Evolutionary conservation across 2,329 filamentous ascomycete genomes (phyloP).

Genomic region (Colletotrichum karsti): DNA sequence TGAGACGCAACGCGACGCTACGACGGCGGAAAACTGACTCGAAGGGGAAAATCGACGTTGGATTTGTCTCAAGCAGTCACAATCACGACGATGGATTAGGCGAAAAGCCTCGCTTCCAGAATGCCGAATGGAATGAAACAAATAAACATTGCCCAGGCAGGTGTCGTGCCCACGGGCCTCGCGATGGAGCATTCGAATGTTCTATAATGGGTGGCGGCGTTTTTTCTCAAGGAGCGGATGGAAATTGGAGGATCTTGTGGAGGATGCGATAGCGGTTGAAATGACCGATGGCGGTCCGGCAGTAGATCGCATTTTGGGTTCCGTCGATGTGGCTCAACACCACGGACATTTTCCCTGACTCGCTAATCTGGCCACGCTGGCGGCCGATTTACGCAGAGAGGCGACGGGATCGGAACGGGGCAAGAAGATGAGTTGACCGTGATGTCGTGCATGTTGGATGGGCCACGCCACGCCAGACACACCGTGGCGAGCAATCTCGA

Average conservation of each 20-base stretch:
- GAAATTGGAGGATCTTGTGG: conserved; percentile 27
- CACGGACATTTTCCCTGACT: conserved; percentile 19
- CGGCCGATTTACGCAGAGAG: neutral
- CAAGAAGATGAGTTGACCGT: conserved; percentile 15
- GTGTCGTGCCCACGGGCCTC: conserved; percentile 9
- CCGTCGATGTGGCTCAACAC: conserved; percentile 1
- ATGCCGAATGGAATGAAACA: conserved; percentile 23
- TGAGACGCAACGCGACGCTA: conserved; percentile 14
- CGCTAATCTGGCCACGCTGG: conserved; percentile 10
- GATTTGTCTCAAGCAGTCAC: conserved; percentile 15
- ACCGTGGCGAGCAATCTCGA: neutral
- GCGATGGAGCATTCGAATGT: neutral
- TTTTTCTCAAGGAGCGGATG: conserved; percentile 16
- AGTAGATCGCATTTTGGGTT: conserved; percentile 5
- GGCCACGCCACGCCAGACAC: neutral
- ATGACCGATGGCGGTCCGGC: conserved; percentile 10
- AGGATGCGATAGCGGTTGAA: conserved; percentile 10
- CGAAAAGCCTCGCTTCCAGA: conserved; percentile 20
- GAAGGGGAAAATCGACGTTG: conserved; percentile 2
- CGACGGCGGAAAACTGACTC: conserved; percentile 14
- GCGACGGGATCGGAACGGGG: neutral
- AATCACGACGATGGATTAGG: neutral
- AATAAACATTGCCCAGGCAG: conserved; percentile 16
- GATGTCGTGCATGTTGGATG: conserved; percentile 11
- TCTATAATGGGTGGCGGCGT: conserved; percentile 10